These are phyloP conservation scores for Beauveria varroae DNA, from an alignment of 2,329 filamentous ascomycete species.

Conservation along the genomic window DNA sequence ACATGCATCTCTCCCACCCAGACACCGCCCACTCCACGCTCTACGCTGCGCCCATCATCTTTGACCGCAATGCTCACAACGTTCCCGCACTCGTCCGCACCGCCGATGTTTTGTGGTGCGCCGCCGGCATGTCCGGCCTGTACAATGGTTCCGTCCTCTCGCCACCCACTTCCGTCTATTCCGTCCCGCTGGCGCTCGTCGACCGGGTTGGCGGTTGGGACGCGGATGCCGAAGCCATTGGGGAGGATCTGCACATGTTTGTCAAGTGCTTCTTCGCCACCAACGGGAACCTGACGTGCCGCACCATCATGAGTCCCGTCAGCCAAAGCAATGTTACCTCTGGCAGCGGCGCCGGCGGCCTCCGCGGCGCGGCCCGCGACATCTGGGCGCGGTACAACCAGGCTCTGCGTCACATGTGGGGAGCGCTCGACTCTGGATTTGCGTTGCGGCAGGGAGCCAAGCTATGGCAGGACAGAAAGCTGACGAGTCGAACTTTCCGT, in stretches of 20 bases:
- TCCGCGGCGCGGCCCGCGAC: constrained; percentile 48
- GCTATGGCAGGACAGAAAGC: constrained; percentile 50
- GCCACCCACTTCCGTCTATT: constrained; percentile 69
- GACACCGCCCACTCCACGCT: constrained; percentile 55
- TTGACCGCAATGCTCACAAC: constrained; percentile 64
- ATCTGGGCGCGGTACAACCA: constrained; percentile 62
- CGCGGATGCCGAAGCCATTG: constrained; percentile 61
- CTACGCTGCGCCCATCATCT: constrained; percentile 64
- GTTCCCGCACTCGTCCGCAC: constrained; percentile 62
- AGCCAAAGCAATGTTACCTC: constrained; percentile 67
- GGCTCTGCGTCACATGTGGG: constrained; percentile 70
- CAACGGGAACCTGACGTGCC: constrained; percentile 58
- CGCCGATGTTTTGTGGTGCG: constrained; percentile 65
- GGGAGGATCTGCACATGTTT: constrained; percentile 72
- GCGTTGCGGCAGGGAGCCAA: constrained; percentile 51
- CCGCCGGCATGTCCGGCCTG: constrained; percentile 61
- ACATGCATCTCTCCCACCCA: constrained; percentile 52
- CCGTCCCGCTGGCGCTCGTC: constrained; percentile 57
- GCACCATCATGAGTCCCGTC: constrained; percentile 59
- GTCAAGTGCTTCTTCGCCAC: constrained; percentile 71
- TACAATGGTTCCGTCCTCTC: constrained; percentile 56
- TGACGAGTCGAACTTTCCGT: constrained; percentile 46
- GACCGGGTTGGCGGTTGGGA: constrained; percentile 69
- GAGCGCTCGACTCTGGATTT: constrained; percentile 61
- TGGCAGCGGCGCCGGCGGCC: constrained; percentile 42